These are phyloP conservation scores for Russula foetens DNA, from an alignment of 768 basidiomycete species.

Conservation along the genomic window DNA sequence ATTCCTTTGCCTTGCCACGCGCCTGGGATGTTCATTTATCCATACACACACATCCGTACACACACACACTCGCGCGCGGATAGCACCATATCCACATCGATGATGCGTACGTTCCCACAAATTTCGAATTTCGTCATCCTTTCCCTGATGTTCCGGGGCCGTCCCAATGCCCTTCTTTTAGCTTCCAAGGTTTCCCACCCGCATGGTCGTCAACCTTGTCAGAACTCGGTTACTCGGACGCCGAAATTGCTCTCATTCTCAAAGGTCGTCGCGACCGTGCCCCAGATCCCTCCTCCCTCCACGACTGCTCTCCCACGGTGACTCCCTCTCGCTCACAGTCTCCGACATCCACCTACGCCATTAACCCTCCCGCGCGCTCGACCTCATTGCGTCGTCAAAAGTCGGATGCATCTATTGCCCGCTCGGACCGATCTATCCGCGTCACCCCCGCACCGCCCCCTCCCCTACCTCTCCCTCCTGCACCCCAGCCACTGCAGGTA, in stretches of 20 bases:
- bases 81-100: constrained; percentile 20
- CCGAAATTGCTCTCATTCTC: constrained; percentile 18
- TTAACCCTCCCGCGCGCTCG: constrained; percentile 11
- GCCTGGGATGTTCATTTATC: background rate
- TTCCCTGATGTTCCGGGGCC: background rate
- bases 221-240: constrained; percentile 19
- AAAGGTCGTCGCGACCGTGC: constrained; percentile 15
- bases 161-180: background rate
- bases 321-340: constrained; percentile 5
- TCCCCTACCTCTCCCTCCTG: constrained; percentile 3
- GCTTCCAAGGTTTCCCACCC: constrained; percentile 18
- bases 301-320: background rate
- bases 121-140: background rate
- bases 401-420: constrained; percentile 16
- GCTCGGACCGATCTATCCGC: constrained; percentile 15
- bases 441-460: constrained; percentile 12
- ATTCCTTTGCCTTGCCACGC: background rate
- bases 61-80: background rate
- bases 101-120: constrained; percentile 12
- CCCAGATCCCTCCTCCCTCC: background rate
- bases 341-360: background rate
- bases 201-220: constrained; percentile 13
- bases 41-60: background rate
- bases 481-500: background rate
- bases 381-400: constrained; percentile 12